phyloP scores from a whole-genome alignment of 495 filamentous ascomycete genomes.

The Neurospora sp. region DNA sequence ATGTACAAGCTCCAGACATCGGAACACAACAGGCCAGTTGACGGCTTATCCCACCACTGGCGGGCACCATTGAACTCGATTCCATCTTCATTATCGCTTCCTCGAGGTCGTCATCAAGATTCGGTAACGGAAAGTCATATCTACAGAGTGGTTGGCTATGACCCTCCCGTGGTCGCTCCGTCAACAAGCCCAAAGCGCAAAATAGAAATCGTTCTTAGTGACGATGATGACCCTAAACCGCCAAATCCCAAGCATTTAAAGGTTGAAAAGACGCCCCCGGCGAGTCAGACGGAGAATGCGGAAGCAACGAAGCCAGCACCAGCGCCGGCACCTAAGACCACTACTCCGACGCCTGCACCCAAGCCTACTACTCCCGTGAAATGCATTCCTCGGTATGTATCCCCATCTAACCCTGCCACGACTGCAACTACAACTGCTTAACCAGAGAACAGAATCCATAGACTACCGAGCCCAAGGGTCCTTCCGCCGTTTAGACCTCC shows the following conservation, averaged over 20 bases:
- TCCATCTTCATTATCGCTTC: not conserved
- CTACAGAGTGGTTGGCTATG: not conserved
- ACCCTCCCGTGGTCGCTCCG: not conserved
- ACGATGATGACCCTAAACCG: not conserved
- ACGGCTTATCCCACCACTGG: constrained; percentile 4
- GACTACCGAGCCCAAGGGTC: not conserved
- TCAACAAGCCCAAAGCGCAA: not conserved
- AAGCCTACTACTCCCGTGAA: not conserved
- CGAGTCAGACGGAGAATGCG: not conserved
- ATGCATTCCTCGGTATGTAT: not conserved
- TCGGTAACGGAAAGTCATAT: not conserved
- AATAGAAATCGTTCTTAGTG: not conserved
- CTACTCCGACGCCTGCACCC: not conserved
- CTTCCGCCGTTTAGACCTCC: not conserved
- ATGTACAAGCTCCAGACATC: constrained; percentile 5
- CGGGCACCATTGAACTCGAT: not conserved
- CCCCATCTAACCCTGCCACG: not conserved
- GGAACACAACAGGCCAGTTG: not conserved
- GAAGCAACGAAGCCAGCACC: not conserved
- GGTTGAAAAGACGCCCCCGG: not conserved
- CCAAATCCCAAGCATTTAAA: not conserved
- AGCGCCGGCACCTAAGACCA: not conserved
- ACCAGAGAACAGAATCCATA: not conserved
- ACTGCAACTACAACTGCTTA: not conserved
- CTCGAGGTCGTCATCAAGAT: not conserved